Base-by-base conservation (phyloP, 768 basidiomycete species). In the Suillus americanus region DNA sequence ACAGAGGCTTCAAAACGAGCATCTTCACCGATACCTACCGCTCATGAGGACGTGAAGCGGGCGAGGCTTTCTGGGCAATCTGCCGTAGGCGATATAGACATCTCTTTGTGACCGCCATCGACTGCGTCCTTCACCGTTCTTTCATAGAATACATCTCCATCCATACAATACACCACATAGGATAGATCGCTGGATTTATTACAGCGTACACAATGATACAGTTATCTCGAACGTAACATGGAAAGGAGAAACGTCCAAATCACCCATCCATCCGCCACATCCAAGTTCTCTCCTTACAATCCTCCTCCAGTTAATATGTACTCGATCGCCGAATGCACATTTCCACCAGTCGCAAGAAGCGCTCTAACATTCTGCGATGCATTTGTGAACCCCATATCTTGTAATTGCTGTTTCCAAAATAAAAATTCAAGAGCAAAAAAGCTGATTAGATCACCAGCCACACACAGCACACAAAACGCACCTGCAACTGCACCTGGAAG, bases 301-400 rank as follows among this genome's bases (percentile, higher is more conserved):
- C 92, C 93, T 7, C 92, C 91, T 0, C 93, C 94, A 48, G 81
- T 76, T 63, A 98, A 82, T 68, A 98, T 95, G 72, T 97, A 94
- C 77, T 97, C 95, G 69, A 98, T 91, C 54, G 95, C 95, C 25
- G 87, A 84, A 73, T 97, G 87, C 20, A 97, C 93, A 70, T 95
- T 95, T 13, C 96, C 95, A n/a, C 87, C 94, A 0, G 95, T 95
- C 57, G 93, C 94, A 10, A 94, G 83, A 50, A 99, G 80, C 5
- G 97, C 95, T 5, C 95, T 84, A 8, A 99, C 83, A 74, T 98
- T 99, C 82, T 95, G 92, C 48, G 85, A 75, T 9, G 94, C 94
- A 63, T 97, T 95, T 60, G 83, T 86, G 77, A 99, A 94, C 2
- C 94, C 96, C 97, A 99, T 98, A 65, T 91, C 92, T 73, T 94